Conservation (phyloP, 345 rosid genomes). For the Barbarea vulgaris region DNA sequence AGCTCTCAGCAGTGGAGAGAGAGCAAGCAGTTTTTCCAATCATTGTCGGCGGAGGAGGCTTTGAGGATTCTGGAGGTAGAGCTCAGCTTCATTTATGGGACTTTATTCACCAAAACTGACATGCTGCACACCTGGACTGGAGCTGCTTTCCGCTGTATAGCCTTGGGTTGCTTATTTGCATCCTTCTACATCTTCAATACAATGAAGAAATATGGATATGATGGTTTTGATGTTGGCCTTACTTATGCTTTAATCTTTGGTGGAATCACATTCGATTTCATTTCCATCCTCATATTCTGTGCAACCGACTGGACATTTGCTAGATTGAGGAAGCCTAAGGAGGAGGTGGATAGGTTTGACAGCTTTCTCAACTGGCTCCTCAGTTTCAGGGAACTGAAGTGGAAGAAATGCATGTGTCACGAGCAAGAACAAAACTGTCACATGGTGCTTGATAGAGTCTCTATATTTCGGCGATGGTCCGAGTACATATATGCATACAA, state of each 20-base stretch:
- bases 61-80: conserved; percentile 44
- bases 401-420: neutral
- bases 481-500: conserved; percentile 47
- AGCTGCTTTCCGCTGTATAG: conserved; percentile 16
- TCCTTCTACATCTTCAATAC: conserved; percentile 41
- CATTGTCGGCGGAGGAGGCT: neutral
- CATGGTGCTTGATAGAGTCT: conserved; percentile 34
- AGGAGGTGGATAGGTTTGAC: neutral
- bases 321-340: conserved; percentile 6
- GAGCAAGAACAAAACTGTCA: neutral
- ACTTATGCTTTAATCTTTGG: conserved; percentile 37
- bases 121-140: conserved; percentile 22
- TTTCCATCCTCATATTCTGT: conserved; percentile 43
- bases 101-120: conserved; percentile 47
- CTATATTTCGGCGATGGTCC: conserved; percentile 53
- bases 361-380: conserved; percentile 32
- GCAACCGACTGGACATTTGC: conserved; percentile 59
- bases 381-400: conserved; percentile 19
- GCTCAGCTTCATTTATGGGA: conserved; percentile 46
- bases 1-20: neutral
- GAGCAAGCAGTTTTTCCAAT: neutral
- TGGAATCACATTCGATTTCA: conserved; percentile 28
- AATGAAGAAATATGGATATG: conserved; percentile 30
- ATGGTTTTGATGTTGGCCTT: conserved; percentile 30
- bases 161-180: conserved; percentile 22